phyloP scores from a whole-genome alignment of 768 basidiomycete genomes.

The Thelephora ganbajun region DNA sequence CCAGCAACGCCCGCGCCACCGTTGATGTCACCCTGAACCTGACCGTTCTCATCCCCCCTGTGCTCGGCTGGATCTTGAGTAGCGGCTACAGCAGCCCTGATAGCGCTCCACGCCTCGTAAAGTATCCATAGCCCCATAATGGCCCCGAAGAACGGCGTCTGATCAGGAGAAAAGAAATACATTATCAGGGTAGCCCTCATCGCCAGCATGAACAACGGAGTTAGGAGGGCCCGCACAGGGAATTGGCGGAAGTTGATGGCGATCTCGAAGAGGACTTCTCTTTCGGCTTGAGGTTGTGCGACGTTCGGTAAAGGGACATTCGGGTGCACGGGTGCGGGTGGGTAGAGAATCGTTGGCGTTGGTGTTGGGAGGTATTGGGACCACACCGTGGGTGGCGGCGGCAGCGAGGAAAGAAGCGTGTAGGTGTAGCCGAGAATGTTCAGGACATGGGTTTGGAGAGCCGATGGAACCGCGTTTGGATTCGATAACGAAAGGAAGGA shows the following conservation, averaged over 20 bases:
- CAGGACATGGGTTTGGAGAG: constrained; percentile 50
- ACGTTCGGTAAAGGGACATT: constrained; percentile 52
- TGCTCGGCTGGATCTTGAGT: constrained; percentile 23
- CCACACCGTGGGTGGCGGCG: constrained; percentile 12
- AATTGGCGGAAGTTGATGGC: constrained; percentile 33
- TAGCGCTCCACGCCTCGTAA: constrained; percentile 64
- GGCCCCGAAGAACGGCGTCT: constrained; percentile 56
- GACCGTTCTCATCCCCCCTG: constrained; percentile 10
- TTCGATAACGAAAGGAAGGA: constrained; percentile 39
- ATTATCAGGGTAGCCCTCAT: constrained; percentile 55
- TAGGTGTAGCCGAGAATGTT: constrained; percentile 48
- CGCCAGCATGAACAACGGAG: constrained; percentile 53
- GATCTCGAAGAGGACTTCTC: constrained; percentile 19
- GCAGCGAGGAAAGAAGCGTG: constrained; percentile 25
- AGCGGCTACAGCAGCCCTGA: constrained; percentile 30
- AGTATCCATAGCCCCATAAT: constrained; percentile 56
- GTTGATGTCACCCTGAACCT: constrained; percentile 11
- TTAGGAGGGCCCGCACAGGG: constrained; percentile 50
- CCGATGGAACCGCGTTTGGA: constrained; percentile 33
- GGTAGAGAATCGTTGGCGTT: constrained; percentile 22
- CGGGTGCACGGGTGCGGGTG: constrained; percentile 2
- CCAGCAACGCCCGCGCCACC: constrained; percentile 7
- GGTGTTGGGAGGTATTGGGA: constrained; percentile 11
- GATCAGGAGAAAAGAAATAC: constrained; percentile 65
- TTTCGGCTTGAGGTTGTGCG: constrained; percentile 31